These are phyloP conservation scores for Boletus coccyginus DNA, from an alignment of 768 basidiomycete species.

Conservation along the genomic window DNA sequence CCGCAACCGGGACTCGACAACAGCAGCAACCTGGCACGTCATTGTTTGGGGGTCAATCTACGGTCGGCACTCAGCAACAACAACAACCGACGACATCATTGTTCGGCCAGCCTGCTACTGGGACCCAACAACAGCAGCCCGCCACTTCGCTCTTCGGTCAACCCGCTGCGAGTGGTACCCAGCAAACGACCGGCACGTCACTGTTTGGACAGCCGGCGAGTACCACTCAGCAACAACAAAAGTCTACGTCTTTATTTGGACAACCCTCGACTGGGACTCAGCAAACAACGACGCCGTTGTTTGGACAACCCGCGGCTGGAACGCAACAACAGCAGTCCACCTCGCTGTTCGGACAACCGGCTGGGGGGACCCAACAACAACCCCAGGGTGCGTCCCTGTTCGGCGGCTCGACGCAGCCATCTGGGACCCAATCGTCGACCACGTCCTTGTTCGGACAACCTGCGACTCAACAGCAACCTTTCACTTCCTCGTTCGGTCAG, in stretches of 20 bases:
- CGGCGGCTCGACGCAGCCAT: constrained; percentile 14
- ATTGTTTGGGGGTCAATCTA: constrained; percentile 24
- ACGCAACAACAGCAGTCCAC: constrained; percentile 36
- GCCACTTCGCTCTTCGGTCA: constrained; percentile 29
- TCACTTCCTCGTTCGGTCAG: constrained; percentile 38
- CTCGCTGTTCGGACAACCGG: constrained; percentile 39
- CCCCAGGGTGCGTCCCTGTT: constrained; percentile 30
- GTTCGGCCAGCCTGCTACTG: constrained; percentile 28
- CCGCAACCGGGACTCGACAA: constrained; percentile 17
- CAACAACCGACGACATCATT: constrained; percentile 12
- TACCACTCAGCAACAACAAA: constrained; percentile 26
- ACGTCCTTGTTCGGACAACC: constrained; percentile 30
- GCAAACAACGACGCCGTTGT: constrained; percentile 15
- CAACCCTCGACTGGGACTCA: constrained; percentile 18
- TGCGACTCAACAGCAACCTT: constrained; percentile 31
- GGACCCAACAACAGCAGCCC: constrained; percentile 35
- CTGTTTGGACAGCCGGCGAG: constrained; percentile 39
- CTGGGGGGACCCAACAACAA: constrained; percentile 19
- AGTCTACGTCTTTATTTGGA: constrained; percentile 31
- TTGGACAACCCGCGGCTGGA: constrained; percentile 30
- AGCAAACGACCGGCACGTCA: constrained; percentile 26
- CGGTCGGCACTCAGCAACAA: constrained; percentile 15
- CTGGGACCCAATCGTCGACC: constrained; percentile 10
- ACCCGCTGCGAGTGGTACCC: constrained; percentile 26
- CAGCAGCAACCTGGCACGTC: constrained; percentile 22